Conservation (phyloP, 2,329 filamentous ascomycete genomes). For the Metarhizium guizhouense region DNA sequence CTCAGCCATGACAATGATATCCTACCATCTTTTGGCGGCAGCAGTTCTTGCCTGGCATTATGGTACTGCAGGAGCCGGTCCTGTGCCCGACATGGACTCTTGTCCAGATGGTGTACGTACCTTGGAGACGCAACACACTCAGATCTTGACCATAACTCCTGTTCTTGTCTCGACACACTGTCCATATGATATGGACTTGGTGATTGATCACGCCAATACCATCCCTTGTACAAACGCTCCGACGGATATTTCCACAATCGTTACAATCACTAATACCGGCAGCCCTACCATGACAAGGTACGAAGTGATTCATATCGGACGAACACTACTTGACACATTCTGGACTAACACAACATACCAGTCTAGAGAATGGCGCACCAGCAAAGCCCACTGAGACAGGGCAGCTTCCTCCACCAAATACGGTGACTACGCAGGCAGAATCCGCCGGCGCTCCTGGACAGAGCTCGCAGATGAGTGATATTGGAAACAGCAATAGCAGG, state of each 20-base stretch:
- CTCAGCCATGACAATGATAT: not conserved
- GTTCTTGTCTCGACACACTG: slow-evolving; percentile 1
- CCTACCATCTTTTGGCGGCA: not conserved
- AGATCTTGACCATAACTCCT: slow-evolving; percentile 1
- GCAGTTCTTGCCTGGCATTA: slow-evolving; percentile 1
- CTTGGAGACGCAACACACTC: slow-evolving; percentile 1
- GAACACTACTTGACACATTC: not conserved
- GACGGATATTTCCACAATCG: not conserved
- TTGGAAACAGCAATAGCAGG: not conserved
- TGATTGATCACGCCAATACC: slow-evolving; percentile 2
- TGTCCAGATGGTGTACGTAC: not conserved
- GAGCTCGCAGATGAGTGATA: not conserved
- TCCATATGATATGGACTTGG: not conserved
- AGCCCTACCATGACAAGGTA: not conserved
- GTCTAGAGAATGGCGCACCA: not conserved
- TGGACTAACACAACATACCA: not conserved
- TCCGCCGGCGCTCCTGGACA: not conserved
- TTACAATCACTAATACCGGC: slow-evolving; percentile 3
- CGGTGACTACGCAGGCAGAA: not conserved
- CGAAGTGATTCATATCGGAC: not conserved
- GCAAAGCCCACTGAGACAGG: not conserved
- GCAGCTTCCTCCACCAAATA: not conserved
- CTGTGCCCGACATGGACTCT: not conserved
- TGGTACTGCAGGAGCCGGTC: not conserved
- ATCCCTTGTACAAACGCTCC: not conserved